Percentiles rank a stretch among this genome's conserved stretches.
phyloP scores from a whole-genome alignment of 495 filamentous ascomycete species.

The Diplogelasinospora grovesii region DNA sequence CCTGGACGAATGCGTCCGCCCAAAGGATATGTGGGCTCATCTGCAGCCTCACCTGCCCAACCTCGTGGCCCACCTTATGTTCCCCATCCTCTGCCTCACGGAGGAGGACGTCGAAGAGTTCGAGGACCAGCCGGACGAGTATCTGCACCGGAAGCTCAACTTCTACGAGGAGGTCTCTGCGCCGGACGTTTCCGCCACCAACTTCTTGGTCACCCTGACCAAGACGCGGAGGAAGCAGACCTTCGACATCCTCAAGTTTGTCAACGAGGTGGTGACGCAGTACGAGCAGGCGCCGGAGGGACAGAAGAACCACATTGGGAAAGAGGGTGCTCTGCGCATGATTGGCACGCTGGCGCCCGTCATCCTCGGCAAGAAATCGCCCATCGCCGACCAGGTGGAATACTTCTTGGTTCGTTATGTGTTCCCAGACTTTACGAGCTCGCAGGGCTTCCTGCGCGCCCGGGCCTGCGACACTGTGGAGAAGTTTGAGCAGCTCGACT shows the following conservation, averaged over 20 bases:
- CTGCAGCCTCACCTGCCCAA: slow-evolving; percentile 89
- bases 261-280: slow-evolving; percentile 87
- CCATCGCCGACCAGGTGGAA: slow-evolving; percentile 96
- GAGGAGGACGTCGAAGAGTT: slow-evolving; percentile 93
- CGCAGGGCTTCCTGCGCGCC: slow-evolving; percentile 87
- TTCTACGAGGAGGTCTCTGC: slow-evolving; percentile 96
- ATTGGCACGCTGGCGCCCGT: slow-evolving; percentile 92
- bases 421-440: slow-evolving; percentile 93
- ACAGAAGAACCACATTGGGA: slow-evolving; percentile 86
- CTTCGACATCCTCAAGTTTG: slow-evolving; percentile 85
- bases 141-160: slow-evolving; percentile 93
- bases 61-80: slow-evolving; percentile 86
- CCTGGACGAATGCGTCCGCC: slow-evolving; percentile 94
- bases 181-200: slow-evolving; percentile 92
- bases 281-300: slow-evolving; percentile 73
- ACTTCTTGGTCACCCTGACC: slow-evolving; percentile 90
- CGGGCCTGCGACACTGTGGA: slow-evolving; percentile 95
- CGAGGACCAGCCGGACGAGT: slow-evolving; percentile 87
- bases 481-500: slow-evolving; percentile 94
- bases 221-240: slow-evolving; percentile 94
- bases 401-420: slow-evolving; percentile 98
- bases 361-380: slow-evolving; percentile 94
- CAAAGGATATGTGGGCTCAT: slow-evolving; percentile 91
- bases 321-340: slow-evolving; percentile 95
- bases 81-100: slow-evolving; percentile 88